Evolutionary conservation across 805 yeast genomes (phyloP), one percentile per base, ranked within the genome.

Genomic region (Wickerhamiella azyma): DNA sequence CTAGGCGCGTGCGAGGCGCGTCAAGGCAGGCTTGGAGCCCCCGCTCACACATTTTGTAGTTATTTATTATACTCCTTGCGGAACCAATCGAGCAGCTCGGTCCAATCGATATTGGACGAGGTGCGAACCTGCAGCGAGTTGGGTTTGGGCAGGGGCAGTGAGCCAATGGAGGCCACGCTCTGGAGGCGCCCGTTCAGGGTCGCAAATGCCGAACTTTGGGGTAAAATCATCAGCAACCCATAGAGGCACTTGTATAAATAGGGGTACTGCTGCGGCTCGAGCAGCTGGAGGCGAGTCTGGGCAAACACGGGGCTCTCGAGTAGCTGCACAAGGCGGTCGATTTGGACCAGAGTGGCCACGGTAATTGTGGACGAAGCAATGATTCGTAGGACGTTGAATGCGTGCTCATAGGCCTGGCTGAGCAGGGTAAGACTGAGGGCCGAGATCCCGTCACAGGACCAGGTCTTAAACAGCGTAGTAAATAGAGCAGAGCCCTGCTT

Each of bases 261-360:
- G 1, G 94, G 94, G 58, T 82, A 73, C 51, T 73, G 75, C 41
- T 79, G 84, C 1, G 96, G 96, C 57, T 85, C 94, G 40, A 92
- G 66, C n/a, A 92, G 66, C 62, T 89, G 96, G 46, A 92, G 66
- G 48, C 98, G 73, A 52, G 88, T 69, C 55, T 82, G 78, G 7
- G 94, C 80, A 61, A 92, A 88, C 1, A 86, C 88, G 1, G 96
- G 97, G 2, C 94, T 81, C 62, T 92, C 98, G 13, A 92, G 67
- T 26, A 89, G 65, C 61, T 92, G 97, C 7, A 92, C 94, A 36
- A 92, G 67, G 26, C 86, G 74, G 64, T 92, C 98, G 43, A 92
- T 68, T 57, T 92, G 97, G 0, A 92, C 78, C 44, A 92, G 69
- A 33, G 85, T 72, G 50, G 77, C 81, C 35, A 86, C 79, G 0